These are phyloP conservation scores for Talaromyces sp. DNA, from an alignment of 2,329 filamentous ascomycete species.

Conservation along the genomic window DNA sequence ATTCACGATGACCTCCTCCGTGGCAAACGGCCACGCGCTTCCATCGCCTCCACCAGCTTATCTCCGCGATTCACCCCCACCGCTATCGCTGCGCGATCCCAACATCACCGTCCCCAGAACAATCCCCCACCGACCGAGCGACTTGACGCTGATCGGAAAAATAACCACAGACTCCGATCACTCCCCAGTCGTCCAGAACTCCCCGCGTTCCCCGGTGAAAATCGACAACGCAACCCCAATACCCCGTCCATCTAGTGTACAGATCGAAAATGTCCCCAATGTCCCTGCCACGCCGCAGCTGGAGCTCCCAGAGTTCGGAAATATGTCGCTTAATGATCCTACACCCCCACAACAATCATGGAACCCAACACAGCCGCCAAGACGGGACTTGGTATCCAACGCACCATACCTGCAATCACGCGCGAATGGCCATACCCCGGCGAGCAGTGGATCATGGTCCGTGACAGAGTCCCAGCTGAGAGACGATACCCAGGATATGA, in stretches of 20 bases:
- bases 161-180: conserved; percentile 23
- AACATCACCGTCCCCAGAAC: conserved; percentile 29
- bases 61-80: conserved; percentile 41
- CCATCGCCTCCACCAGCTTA: conserved; percentile 50
- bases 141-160: conserved; percentile 27
- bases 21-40: conserved; percentile 15
- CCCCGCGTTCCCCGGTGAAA: conserved; percentile 37
- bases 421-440: conserved; percentile 34
- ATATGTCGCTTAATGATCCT: conserved; percentile 30
- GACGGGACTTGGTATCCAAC: conserved; percentile 27
- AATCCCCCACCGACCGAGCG: conserved; percentile 23
- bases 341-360: conserved; percentile 20
- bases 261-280: conserved; percentile 31
- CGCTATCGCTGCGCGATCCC: conserved; percentile 16
- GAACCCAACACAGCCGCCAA: conserved; percentile 25
- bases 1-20: conserved; percentile 1
- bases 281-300: conserved; percentile 25
- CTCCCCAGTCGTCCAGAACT: conserved; percentile 31
- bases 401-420: conserved; percentile 18
- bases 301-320: conserved; percentile 28
- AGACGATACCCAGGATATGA: conserved; percentile 21
- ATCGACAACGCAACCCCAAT: conserved; percentile 32
- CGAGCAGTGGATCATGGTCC: conserved; percentile 41
- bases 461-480: conserved; percentile 31
- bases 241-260: conserved; percentile 31